A percentile compares a stretch with the other conserved stretches of the same genome.
phyloP scores from a whole-genome alignment of 345 rosid genomes.

The Ricinus communis region DNA sequence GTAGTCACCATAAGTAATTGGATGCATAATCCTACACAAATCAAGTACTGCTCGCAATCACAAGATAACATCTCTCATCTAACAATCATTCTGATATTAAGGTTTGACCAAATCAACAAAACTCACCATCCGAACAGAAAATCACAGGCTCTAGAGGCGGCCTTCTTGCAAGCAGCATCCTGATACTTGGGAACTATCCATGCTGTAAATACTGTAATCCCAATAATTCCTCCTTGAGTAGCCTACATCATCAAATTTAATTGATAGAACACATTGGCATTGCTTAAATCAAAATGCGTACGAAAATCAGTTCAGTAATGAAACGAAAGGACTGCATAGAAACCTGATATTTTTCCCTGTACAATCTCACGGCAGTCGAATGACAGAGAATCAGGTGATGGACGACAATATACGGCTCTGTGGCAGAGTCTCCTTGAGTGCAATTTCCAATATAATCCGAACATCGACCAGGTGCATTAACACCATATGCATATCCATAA shows the following conservation, averaged over 20 bases:
- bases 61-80: not conserved
- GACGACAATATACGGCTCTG: slow-evolving; percentile 22
- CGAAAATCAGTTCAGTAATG: too few species aligned
- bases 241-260: slow-evolving; percentile 13
- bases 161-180: slow-evolving; percentile 19
- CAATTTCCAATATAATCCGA: slow-evolving; percentile 20
- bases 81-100: too few species aligned
- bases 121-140: slow-evolving; percentile 48
- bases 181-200: slow-evolving; percentile 39
- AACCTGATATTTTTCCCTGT: slow-evolving; percentile 24
- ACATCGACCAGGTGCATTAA: slow-evolving; percentile 27
- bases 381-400: slow-evolving; percentile 22
- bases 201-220: slow-evolving; percentile 24
- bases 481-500: slow-evolving; percentile 12
- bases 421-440: slow-evolving; percentile 21
- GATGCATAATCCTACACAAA: slow-evolving; percentile 17
- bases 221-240: slow-evolving; percentile 35
- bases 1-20: slow-evolving; percentile 21
- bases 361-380: slow-evolving; percentile 21
- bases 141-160: slow-evolving; percentile 41
- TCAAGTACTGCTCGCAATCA: not conserved
- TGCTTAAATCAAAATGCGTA: too few species aligned
- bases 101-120: not conserved
- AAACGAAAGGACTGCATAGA: not conserved
- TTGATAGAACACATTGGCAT: too few species aligned